Conservation (phyloP, 192 early-diverging fungal genomes). For the Podila epigama region DNA sequence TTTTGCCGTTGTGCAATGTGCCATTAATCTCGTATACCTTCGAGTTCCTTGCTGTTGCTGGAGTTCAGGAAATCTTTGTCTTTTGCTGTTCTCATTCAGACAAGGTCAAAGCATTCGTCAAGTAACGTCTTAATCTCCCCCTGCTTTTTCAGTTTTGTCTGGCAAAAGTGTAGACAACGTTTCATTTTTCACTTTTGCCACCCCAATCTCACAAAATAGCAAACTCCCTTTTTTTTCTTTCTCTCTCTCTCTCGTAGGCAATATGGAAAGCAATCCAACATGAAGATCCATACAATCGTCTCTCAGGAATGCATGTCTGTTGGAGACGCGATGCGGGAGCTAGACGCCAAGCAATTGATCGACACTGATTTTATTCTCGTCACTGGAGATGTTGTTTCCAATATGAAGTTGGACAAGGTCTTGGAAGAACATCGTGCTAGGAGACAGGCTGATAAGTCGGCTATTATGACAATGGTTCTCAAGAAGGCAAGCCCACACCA, state of each 20-base stretch:
- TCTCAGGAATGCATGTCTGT: conserved; percentile 78
- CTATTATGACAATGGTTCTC: conserved; percentile 95
- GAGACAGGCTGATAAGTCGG: conserved; percentile 74
- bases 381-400: conserved; percentile 88
- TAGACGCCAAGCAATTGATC: conserved; percentile 83
- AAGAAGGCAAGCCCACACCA: conserved; percentile 66
- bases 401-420: conserved; percentile 79
- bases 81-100: conserved; percentile 87
- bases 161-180: not conserved
- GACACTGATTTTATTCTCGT: conserved; percentile 92
- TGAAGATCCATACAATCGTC: conserved; percentile 76
- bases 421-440: conserved; percentile 85
- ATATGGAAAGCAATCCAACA: conserved; percentile 68
- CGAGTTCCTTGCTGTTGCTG: conserved; percentile 88
- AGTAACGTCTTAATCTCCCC: conserved; percentile 54
- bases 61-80: conserved; percentile 86
- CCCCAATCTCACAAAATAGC: not conserved
- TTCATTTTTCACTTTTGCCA: not conserved
- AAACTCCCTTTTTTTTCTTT: not conserved
- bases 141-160: not conserved
- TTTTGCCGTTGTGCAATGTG: conserved; percentile 94
- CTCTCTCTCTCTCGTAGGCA: conserved; percentile 69
- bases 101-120: conserved; percentile 82
- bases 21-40: conserved; percentile 97
- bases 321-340: conserved; percentile 92